A percentile compares a stretch with the other conserved stretches of the same genome.
Conservation (phyloP, 768 basidiomycete species). For the Collybia sordida region DNA sequence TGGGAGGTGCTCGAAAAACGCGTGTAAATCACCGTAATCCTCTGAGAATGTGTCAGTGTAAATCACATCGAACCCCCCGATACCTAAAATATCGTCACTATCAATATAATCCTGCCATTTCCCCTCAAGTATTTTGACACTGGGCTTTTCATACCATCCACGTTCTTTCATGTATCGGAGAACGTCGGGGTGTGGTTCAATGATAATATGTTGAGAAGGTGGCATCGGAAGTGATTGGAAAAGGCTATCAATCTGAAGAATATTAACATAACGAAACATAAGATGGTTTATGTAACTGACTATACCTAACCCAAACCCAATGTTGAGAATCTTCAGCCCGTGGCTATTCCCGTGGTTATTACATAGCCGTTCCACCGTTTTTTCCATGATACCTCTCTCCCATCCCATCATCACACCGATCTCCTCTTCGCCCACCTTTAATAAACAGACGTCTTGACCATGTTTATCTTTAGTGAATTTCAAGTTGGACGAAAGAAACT, state of each 20-base stretch:
- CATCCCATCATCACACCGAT: constrained; percentile 99
- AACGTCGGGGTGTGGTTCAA: constrained; percentile 94
- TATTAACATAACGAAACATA: background rate
- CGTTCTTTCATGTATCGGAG: constrained; percentile 72
- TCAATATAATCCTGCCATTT: constrained; percentile 92
- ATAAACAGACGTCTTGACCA: constrained; percentile 82
- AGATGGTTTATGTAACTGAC: constrained; percentile 39
- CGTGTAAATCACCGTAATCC: constrained; percentile 73
- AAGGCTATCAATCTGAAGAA: constrained; percentile 71
- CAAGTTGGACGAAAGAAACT: constrained; percentile 72
- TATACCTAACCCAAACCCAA: constrained; percentile 95
- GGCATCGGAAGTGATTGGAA: constrained; percentile 65
- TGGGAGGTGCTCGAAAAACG: constrained; percentile 81
- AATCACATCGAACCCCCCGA: constrained; percentile 83
- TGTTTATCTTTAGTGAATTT: constrained; percentile 65
- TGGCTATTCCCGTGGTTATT: constrained; percentile 44
- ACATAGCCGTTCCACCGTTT: constrained; percentile 72
- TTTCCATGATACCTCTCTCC: constrained; percentile 86
- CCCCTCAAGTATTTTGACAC: constrained; percentile 81
- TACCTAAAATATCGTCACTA: constrained; percentile 50
- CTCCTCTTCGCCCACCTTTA: constrained; percentile 65
- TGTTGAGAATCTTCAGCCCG: constrained; percentile 73
- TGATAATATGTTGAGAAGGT: constrained; percentile 80
- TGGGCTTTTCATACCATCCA: constrained; percentile 78
- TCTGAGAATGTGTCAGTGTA: constrained; percentile 96